Percentiles rank a stretch among this genome's conserved stretches.
These are phyloP conservation scores for Lactarius indigo DNA, from an alignment of 768 basidiomycete genomes.

Conservation along the genomic window DNA sequence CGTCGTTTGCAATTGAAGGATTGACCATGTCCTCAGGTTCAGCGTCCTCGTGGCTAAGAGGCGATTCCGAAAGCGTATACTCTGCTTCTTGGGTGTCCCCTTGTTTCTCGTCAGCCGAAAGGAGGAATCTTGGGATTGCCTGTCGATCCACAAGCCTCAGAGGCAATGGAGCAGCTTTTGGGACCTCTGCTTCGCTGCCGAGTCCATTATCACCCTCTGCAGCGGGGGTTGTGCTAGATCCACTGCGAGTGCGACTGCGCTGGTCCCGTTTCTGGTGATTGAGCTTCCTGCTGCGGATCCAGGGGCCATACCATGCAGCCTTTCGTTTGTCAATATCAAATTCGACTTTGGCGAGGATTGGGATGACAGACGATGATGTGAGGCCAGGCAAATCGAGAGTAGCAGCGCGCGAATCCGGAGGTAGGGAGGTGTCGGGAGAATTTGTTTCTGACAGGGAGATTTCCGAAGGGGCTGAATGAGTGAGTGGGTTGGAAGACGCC, in stretches of 20 bases:
- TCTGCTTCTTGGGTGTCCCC: conserved; percentile 21
- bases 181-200: conserved; percentile 27
- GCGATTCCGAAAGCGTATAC: conserved; percentile 23
- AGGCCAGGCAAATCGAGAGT: conserved; percentile 67
- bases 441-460: conserved; percentile 27
- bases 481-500: conserved; percentile 46
- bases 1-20: conserved; percentile 34
- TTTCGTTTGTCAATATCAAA: conserved; percentile 85
- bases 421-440: conserved; percentile 31
- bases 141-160: conserved; percentile 47
- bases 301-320: conserved; percentile 85
- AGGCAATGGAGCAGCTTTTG: conserved; percentile 41
- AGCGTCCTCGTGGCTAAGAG: conserved; percentile 30
- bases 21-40: conserved; percentile 41
- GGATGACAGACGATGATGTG: conserved; percentile 59
- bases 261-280: conserved; percentile 53
- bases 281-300: conserved; percentile 62
- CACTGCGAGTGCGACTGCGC: conserved; percentile 17
- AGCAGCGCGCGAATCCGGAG: conserved; percentile 39
- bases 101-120: conserved; percentile 25
- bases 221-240: conserved; percentile 3
- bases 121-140: conserved; percentile 30
- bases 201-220: conserved; percentile 28
- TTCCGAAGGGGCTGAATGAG: conserved; percentile 30
- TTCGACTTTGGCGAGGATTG: conserved; percentile 90